These are phyloP conservation scores for Amanita brunnescens DNA, from an alignment of 768 basidiomycete species.

Conservation along the genomic window DNA sequence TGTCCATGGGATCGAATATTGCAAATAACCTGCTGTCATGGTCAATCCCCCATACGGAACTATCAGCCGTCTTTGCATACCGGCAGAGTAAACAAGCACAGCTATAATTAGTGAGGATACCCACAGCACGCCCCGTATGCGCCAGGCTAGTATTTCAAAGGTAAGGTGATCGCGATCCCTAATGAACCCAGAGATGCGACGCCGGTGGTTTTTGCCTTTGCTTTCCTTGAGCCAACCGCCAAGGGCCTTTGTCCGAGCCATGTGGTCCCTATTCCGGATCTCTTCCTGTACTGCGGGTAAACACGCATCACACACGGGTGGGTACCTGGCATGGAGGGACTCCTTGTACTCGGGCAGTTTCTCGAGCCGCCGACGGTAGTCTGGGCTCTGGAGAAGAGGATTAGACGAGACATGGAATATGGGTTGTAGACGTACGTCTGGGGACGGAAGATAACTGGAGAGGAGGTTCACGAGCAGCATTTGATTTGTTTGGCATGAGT, in stretches of 20 bases:
- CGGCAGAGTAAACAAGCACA: constrained; percentile 32
- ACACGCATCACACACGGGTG: constrained; percentile 75
- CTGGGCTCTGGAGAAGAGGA: constrained; percentile 47
- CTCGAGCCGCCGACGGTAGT: constrained; percentile 54
- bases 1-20: neutral
- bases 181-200: constrained; percentile 33
- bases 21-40: neutral
- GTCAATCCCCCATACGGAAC: neutral
- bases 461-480: constrained; percentile 79
- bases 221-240: constrained; percentile 61
- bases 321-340: constrained; percentile 75
- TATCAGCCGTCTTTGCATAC: constrained; percentile 27
- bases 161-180: constrained; percentile 35
- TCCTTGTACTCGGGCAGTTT: constrained; percentile 63
- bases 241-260: constrained; percentile 73
- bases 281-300: constrained; percentile 75
- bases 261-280: constrained; percentile 67
- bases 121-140: constrained; percentile 63
- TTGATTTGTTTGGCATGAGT: constrained; percentile 89
- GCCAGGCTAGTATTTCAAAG: constrained; percentile 57
- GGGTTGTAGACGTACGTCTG: constrained; percentile 43
- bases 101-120: constrained; percentile 33
- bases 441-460: constrained; percentile 79
- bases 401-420: neutral
- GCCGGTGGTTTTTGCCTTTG: constrained; percentile 53